phyloP scores from a whole-genome alignment of 2,329 filamentous ascomycete genomes.

The Colletotrichum paranaense region DNA sequence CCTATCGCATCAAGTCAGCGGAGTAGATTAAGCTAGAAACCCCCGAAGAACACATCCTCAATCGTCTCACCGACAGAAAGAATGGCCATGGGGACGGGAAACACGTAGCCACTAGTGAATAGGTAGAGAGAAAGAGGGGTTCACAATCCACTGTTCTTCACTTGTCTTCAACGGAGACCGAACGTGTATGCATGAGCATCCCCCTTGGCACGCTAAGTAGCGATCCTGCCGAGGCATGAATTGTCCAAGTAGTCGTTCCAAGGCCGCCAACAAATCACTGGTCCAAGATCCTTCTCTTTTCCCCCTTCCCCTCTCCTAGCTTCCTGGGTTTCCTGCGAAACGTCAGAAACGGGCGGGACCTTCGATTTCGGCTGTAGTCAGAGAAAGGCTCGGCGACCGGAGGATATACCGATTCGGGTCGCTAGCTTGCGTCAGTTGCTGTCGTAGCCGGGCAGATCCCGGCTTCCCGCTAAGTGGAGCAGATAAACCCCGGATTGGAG shows the following conservation, averaged over 20 bases:
- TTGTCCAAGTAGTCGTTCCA: neutral
- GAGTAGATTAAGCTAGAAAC: neutral
- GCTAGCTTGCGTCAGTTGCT: neutral
- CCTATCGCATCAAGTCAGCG: neutral
- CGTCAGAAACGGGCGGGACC: neutral
- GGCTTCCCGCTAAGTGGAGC: conserved; percentile 1
- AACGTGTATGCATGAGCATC: neutral
- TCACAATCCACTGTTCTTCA: conserved; percentile 9
- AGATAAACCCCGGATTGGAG: neutral
- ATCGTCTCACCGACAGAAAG: neutral
- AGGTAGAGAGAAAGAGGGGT: no score
- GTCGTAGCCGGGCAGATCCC: conserved; percentile 21
- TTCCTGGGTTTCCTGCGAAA: neutral
- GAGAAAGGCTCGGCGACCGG: conserved; percentile 7
- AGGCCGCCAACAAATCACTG: neutral
- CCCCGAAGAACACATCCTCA: neutral
- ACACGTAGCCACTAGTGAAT: no score
- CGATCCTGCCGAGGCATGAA: conserved; percentile 19
- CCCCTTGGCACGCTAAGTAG: neutral
- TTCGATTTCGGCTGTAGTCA: conserved; percentile 7
- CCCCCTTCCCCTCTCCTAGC: neutral
- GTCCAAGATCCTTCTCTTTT: neutral
- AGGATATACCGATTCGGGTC: conserved; percentile 28
- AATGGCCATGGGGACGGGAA: neutral
- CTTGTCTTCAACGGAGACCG: neutral